Evolutionary conservation across 83 land plant genomes (phyloP), one percentile per base, ranked within the genome.

Genomic region (Diphasiastrum complanatum): DNA sequence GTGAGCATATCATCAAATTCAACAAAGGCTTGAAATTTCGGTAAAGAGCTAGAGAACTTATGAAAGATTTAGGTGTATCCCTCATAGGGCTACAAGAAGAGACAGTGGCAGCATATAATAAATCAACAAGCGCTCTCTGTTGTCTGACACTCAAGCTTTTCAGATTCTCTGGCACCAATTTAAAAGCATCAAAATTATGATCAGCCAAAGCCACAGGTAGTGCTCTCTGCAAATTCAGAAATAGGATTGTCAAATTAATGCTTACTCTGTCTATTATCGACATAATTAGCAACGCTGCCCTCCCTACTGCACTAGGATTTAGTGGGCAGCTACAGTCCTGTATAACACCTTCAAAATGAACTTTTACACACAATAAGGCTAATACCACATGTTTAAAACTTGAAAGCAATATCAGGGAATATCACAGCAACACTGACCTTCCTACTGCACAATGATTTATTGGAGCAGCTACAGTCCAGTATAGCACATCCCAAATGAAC

Each of bases 141-240:
- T 80, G 78, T 31, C 19, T 47, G 47, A 52, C 38, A 27, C 86
- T 65, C 30, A 84, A 53, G 1, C 28, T 16, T 49, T 61, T 32
- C 28, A 81, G 76, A 71, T 76, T 65, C 19, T 59, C 50, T 18
- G 88, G 83, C 43, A 91, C 60, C 67, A 80, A 60, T 55, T 76
- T 82, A 54, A 87, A 84, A 35, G 83, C 84, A 43, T 87, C 97
- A 70, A 81, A 91, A 48, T 81, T 75, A 28, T 77, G 75, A 23
- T 86, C 89, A 4, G 64, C 60, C 22, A 80, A 68, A 20, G 70
- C 68, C 60, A 53, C 27, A 2, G 92, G 86, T 47, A 87, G 30
- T 20, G 73, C 74, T 45, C 85, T 64, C 97, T 91, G 77, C 79
- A 81, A 67, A 59, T 70, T 36, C 23, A 43, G 27, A 53, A 23